These are phyloP conservation scores for Aspergillus arachidicola DNA, from an alignment of 2,329 filamentous ascomycete genomes.

Conservation along the genomic window DNA sequence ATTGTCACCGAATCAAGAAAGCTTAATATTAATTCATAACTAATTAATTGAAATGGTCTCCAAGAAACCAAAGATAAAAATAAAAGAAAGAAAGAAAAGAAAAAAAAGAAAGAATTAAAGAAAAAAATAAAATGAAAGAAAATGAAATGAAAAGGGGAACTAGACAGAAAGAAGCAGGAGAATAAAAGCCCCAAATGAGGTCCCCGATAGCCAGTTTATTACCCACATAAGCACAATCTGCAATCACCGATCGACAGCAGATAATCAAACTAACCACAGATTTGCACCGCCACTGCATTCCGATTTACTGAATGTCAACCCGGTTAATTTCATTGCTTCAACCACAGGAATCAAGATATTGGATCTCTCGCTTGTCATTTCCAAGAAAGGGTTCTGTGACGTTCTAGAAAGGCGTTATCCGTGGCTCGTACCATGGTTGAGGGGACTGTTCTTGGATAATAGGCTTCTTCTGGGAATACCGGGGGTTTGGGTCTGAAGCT, in stretches of 20 bases:
- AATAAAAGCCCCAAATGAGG: constrained; percentile 9
- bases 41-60: too few relatives aligned
- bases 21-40: too few relatives aligned
- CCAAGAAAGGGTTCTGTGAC: background rate
- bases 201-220: constrained; percentile 11
- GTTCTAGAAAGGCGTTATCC: constrained; percentile 1
- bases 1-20: background rate
- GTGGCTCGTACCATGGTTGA: background rate
- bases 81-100: too few relatives aligned
- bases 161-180: background rate
- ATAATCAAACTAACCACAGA: constrained; percentile 29
- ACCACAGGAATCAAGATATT: background rate
- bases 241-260: constrained; percentile 31
- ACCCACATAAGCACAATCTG: constrained; percentile 9
- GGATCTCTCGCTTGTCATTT: background rate
- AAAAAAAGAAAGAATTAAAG: background rate
- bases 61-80: background rate
- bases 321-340: background rate
- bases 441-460: background rate
- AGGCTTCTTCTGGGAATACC: background rate
- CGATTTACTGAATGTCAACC: background rate
- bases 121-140: background rate
- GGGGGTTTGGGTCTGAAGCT: background rate
- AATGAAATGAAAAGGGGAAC: background rate
- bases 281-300: background rate